Base-by-base conservation (phyloP, 1,284 basidiomycete species). In the Ganoderma boninense region DNA sequence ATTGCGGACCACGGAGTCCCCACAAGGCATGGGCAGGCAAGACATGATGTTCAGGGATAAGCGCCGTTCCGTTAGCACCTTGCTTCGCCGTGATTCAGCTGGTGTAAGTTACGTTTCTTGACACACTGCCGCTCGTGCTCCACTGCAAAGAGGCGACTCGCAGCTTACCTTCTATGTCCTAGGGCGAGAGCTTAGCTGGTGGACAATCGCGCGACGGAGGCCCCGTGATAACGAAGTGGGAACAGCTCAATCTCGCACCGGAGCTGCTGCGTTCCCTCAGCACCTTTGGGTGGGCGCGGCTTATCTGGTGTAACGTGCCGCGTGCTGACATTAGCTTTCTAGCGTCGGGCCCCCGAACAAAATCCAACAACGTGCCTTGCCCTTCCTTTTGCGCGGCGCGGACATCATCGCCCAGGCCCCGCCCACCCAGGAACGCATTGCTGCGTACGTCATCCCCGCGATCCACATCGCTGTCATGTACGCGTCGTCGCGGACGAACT, bases 381-480 rank as follows among this genome's bases (percentile, higher is more conserved):
- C 97, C 1, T 98, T 98, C 83, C 91, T 99, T 71, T 87, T 99
- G 63, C 92, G 95, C 69, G 95, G 96, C 11, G 91, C 95, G 57
- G 98, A 99, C 77, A 97, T 99, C 77, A 98, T 99, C 75, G 97
- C 97, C 7, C 97, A 99, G 83, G 97, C 97, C 14, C 97, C 97
- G 57, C 97, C 97, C 0, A 99, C 97, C 0, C 97, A 99, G 81
- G 97, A 99, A 81, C 90, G 97, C 61, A 99, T 99, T 78, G 97
- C 97, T 42, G 96, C 96, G 67, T 99, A 99, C 81, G 94, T 97
- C 62, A 97, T 97, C 71, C 96, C 96, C 57, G 95, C 95, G 26
- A 93, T 98, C 64, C 96, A 97, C 78, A 90, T 94, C 61, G 94
- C 95, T 54, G 87, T 95, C 68, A 90, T 87, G 68, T 84, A 90